Evolutionary conservation across 495 filamentous ascomycete genomes (phyloP), one percentile per base, ranked within the genome.

Genomic region (Neurospora sp.): DNA sequence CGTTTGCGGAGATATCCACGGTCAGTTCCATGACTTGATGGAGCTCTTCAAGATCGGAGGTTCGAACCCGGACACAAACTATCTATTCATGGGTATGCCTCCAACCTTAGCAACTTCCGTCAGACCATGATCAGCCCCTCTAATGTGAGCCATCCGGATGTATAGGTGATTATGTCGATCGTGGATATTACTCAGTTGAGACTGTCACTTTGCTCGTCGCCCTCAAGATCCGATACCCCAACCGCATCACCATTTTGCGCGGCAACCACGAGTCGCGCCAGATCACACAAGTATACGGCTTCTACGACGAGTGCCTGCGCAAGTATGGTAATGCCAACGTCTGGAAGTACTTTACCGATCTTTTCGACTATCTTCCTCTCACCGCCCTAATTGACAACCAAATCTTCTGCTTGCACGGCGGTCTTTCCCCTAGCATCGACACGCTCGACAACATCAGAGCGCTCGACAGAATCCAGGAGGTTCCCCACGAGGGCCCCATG

Each of bases 301-400:
- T 98, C 85, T 98, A 98, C 85, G 94, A 98, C 81, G 94, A 98
- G 80, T 98, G 94, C 80, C 88, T 98, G 70, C 91, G 94, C 78
- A 98, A 98, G 86, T 98, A 98, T 78, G 94, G 94, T 83, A 98
- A 97, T 80, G 96, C 96, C 74, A 98, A 98, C 80, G 96, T 99
- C 75, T 99, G 96, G 96, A 98, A 97, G 87, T 98, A 92, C 85
- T 99, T 98, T 83, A 98, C 96, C 77, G 96, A 99, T 81, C 90
- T 99, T 41, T 98, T 99, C 86, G 96, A 99, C 85, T 99, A 94
- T 84, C 93, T 99, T 47, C 96, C 96, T 75, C 90, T 99, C 80
- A 99, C 96, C 74, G 96, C 96, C 73, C 89, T 99, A 74, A 99
- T 99, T 65, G 53, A 65, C 53, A 65, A 65, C 53, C 53, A 65